These are phyloP conservation scores for Ocimum tenuiflorum DNA, from an alignment of 257 asterid species.

Conservation along the genomic window DNA sequence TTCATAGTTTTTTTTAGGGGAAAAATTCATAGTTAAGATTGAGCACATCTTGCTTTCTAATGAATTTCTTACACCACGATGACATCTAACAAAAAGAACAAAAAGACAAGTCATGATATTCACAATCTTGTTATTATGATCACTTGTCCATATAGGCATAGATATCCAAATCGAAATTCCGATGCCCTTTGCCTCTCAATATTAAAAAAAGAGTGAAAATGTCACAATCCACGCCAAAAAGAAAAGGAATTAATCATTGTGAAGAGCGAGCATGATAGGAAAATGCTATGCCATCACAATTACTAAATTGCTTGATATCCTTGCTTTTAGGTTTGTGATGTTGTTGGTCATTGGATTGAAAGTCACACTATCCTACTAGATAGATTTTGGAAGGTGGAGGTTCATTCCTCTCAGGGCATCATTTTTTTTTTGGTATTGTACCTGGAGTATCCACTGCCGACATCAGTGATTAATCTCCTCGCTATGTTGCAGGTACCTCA, in stretches of 20 bases:
- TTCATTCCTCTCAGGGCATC: too few species aligned
- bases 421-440: too few species aligned
- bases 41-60: not conserved
- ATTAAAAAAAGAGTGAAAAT: slow-evolving; percentile 5
- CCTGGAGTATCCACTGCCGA: too few species aligned
- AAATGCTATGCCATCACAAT: slow-evolving; percentile 8
- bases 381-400: not conserved
- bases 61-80: not conserved
- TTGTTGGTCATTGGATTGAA: slow-evolving; percentile 10
- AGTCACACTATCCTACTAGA: slow-evolving; percentile 23
- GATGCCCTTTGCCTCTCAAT: slow-evolving; percentile 7
- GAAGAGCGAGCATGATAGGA: slow-evolving; percentile 15
- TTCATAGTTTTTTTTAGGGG: too few species aligned
- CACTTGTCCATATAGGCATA: slow-evolving; percentile 1
- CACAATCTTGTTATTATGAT: not conserved
- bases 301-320: slow-evolving; percentile 15
- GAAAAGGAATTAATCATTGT: slow-evolving; percentile 7
- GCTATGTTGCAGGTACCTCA: too few species aligned
- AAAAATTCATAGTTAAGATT: too few species aligned
- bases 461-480: too few species aligned
- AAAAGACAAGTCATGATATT: not conserved
- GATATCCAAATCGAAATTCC: not conserved
- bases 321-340: slow-evolving; percentile 21
- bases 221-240: slow-evolving; percentile 12
- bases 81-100: not conserved